Base-by-base conservation (phyloP, 73 alveolate genomes). In the Diophrys sp. region DNA sequence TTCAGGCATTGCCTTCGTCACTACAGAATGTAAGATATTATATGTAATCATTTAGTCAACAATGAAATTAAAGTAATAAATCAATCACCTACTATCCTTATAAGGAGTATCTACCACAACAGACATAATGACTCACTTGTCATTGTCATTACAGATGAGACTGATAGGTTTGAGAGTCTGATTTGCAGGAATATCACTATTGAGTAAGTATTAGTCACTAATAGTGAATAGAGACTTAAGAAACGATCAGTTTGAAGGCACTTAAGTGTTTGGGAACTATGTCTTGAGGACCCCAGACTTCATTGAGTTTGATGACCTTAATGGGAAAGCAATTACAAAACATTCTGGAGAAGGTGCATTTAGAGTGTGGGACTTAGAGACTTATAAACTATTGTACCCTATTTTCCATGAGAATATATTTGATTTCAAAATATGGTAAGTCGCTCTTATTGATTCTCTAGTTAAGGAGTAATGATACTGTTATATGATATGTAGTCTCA, bases 241-340 rank as follows among this genome's bases (percentile, higher is more conserved):
- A 23, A 1, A 33, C 29, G 14, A 44, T 14, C 31, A 62, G 56
- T 18, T 8, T 1, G 29, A 25, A 68, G 75, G 31, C 2, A 44
- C 5, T 11, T n/a, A 31, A 31, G 77, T 83, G 23, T 83, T 83
- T 34, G 67, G 56, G n/a, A 82, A 71, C n/a, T 83, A 74, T 53
- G 70, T 75, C 0, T 72, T 83, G 32, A 23, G 91, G 0, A 74
- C 82, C 85, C 91, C 91, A 1, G 91, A 83, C 68, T 83, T 83
- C 74, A 75, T 83, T 24, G 91, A 83, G 54, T 83, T 83, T 44
- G 91, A 83, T 68, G 91, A 83, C 27, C 57, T 83, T 55, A 83
- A 83, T 54, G 57, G 70, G 29, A 83, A 83, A 30, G 76, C 76
- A 0, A 83, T 83, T 31, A 83, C 91, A 31, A 83, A 83, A 53